Evolutionary conservation across 306 rosid species (phyloP), one percentile per base, ranked within the genome.

Genomic region (Prinsepia uniflora): DNA sequence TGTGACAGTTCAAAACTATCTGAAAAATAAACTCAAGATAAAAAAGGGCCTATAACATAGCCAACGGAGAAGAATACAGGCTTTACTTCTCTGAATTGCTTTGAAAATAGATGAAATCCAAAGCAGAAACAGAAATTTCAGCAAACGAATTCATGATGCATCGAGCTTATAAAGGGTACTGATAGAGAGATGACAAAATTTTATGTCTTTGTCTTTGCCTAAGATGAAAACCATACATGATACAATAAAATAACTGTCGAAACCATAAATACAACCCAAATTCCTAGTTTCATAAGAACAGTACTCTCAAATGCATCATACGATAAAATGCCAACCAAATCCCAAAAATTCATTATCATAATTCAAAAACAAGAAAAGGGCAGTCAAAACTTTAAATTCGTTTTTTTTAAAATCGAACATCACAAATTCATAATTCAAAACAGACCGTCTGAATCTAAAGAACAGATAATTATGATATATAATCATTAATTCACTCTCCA

Each of bases 141-240:
- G 41, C 73, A 8, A 20, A 69, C 42, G 20, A 54, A 53, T n/a
- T 58, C 20, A 55, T 69, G 73, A 53, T 1, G 17, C 34, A 34
- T 44, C 13, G n/a, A 39, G 39, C 40, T 4, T 24, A 24, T 39
- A 34, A 54, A 36, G 6, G 56, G 10, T 67, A 17, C 59, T 67
- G 44, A 30, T 9, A 30, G 0, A 34, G 6, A 67, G 34, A 18
- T 30, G 36, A 10, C 10, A 1, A 53, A 53, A 17, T 56, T 0
- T 10, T 6, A 6, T 10, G 17, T 24, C 39, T 55, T 55, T 56
- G 49, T 15, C 69, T 13, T 47, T 20, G 42, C 11, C 39, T 22
- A 13, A 65, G 6, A 10, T 14, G 65, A 14, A 60, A 60, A 36
- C 4, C 9, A 11, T 41, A 0, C 48, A 19, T 20, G 8, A 20